Evolutionary conservation across 169 alveolate genomes (phyloP).

Genomic region (Eimeria maxima): DNA sequence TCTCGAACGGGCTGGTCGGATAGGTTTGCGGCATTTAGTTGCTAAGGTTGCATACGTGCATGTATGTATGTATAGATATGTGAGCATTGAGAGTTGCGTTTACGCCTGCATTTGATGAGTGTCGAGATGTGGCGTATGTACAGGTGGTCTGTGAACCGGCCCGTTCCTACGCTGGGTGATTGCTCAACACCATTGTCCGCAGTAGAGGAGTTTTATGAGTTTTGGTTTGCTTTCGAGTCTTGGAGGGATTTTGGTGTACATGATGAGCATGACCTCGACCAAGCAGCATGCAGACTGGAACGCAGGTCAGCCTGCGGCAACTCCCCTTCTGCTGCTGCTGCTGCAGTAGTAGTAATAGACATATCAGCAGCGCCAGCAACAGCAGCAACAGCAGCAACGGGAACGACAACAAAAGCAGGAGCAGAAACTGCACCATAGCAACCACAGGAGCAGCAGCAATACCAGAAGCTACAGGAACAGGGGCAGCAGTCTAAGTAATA

Average conservation of each 20-base stretch:
- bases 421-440: too few species aligned
- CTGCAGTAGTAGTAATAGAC: neutral
- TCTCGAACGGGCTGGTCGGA: too few species aligned
- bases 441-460: neutral
- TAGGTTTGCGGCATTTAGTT: neutral
- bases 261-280: conserved; percentile 91
- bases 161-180: conserved; percentile 84
- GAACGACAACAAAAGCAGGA: neutral
- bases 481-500: too few species aligned
- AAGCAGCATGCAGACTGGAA: conserved; percentile 93
- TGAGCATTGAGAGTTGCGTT: neutral
- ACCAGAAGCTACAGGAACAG: neutral
- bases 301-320: conserved; percentile 88
- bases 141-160: conserved; percentile 82
- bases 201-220: conserved; percentile 80
- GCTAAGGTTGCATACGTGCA: neutral
- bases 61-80: too few species aligned
- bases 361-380: too few species aligned
- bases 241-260: conserved; percentile 87
- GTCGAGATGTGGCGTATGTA: neutral
- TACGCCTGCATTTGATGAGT: too few species aligned
- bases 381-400: neutral
- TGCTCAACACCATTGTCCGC: conserved; percentile 42
- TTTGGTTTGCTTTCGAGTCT: conserved; percentile 83
- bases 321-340: neutral